Percentiles rank a stretch among this genome's conserved stretches.
phyloP scores from a whole-genome alignment of 371 early-diverging fungal genomes.

The Circinella umbellata region DNA sequence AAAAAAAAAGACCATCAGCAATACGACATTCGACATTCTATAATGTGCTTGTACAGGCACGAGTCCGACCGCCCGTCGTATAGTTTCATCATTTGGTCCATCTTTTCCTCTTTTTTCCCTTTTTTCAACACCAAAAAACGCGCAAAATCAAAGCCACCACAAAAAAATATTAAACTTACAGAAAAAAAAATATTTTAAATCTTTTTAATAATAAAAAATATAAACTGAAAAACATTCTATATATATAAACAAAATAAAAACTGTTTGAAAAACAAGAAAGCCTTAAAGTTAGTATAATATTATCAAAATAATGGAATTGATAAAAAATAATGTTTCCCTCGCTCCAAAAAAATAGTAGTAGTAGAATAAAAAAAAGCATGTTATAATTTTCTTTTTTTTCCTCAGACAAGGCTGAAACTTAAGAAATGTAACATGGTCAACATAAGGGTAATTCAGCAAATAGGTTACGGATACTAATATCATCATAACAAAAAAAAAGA shows the following conservation, averaged over 20 bases:
- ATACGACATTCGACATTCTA: conserved; percentile 42
- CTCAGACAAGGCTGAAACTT: conserved; percentile 43
- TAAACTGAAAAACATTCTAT: no score
- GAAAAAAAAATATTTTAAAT: no score
- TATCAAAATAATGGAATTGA: no score
- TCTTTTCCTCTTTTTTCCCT: neutral
- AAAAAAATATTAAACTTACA: no score
- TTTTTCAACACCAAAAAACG: neutral
- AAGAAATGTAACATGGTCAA: conserved; percentile 27
- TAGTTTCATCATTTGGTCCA: conserved; percentile 25
- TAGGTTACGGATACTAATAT: conserved; percentile 25
- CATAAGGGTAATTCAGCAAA: conserved; percentile 39
- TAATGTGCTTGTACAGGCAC: conserved; percentile 40
- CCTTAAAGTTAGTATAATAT: no score
- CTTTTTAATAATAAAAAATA: no score
- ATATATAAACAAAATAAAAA: no score
- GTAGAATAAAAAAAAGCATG: neutral
- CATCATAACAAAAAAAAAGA: conserved; percentile 15
- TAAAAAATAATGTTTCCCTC: no score
- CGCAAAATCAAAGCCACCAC: no score
- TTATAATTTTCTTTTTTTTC: neutral
- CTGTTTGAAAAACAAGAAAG: no score
- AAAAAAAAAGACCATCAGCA: conserved; percentile 1
- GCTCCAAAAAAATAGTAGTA: neutral
- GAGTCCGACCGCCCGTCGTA: conserved; percentile 47